Conservation (phyloP, 164 flowering plant genomes). For the Stephania cephalantha region DNA sequence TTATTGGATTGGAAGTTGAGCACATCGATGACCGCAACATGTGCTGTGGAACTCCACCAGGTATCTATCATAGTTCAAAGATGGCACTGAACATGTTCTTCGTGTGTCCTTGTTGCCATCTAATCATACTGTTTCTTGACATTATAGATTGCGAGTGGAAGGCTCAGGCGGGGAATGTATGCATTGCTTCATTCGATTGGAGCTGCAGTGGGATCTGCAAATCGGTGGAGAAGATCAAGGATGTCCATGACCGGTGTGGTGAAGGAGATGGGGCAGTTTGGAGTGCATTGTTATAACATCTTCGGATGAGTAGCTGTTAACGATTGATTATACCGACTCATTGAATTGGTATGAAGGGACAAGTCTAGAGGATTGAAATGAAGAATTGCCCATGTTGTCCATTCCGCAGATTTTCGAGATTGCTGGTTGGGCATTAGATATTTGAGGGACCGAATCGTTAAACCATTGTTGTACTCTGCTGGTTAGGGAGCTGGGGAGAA, state of each 20-base stretch:
- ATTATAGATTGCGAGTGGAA: slow-evolving; percentile 81
- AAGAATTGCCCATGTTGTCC: not conserved
- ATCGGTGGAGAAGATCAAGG: slow-evolving; percentile 69
- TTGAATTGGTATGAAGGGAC: not conserved
- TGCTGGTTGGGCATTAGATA: not conserved
- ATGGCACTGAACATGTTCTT: not conserved
- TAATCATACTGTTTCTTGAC: not conserved
- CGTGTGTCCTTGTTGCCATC: not conserved
- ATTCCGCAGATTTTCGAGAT: not conserved
- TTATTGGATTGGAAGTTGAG: slow-evolving; percentile 85
- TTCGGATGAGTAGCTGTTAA: not conserved
- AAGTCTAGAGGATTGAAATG: not conserved
- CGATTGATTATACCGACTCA: not conserved
- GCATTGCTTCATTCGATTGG: slow-evolving; percentile 89
- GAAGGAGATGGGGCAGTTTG: slow-evolving; percentile 77
- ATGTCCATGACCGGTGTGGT: slow-evolving; percentile 67
- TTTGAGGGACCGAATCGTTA: not conserved
- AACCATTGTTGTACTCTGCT: not conserved
- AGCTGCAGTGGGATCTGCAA: slow-evolving; percentile 90
- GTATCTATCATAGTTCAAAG: slow-evolving; percentile 23
- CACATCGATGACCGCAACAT: slow-evolving; percentile 77
- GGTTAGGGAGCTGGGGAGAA: not conserved
- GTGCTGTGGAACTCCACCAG: slow-evolving; percentile 95
- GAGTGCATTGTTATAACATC: slow-evolving; percentile 40
- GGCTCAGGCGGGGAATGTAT: slow-evolving; percentile 75